Conservation (phyloP, 1,284 basidiomycete genomes). For the Ganoderma resinaceum region DNA sequence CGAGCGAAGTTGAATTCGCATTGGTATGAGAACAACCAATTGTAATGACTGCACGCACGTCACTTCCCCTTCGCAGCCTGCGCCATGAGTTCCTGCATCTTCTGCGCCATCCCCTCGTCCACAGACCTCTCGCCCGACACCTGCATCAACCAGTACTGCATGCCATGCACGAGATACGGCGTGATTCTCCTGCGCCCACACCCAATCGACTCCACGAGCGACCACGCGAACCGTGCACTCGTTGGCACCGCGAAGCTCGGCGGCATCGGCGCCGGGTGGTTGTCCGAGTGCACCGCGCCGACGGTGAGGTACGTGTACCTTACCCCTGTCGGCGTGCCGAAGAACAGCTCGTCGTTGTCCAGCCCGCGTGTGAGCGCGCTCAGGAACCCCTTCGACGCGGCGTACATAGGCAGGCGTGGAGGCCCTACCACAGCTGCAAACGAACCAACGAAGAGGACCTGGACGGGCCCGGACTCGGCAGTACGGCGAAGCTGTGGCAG, state of each 20-base stretch:
- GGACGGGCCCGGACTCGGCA: slow-evolving; percentile 33
- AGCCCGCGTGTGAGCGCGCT: slow-evolving; percentile 35
- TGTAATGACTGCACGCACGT: no score
- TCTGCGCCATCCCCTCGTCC: slow-evolving; percentile 23
- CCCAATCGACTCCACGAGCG: slow-evolving; percentile 29
- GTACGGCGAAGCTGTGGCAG: slow-evolving; percentile 36
- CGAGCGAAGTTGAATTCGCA: not conserved
- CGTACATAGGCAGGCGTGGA: slow-evolving; percentile 35
- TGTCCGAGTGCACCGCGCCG: slow-evolving; percentile 33
- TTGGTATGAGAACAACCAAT: no score
- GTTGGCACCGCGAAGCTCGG: slow-evolving; percentile 25
- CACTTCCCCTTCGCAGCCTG: slow-evolving; percentile 8
- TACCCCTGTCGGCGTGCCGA: slow-evolving; percentile 31
- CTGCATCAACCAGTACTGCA: slow-evolving; percentile 19
- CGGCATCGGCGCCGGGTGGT: slow-evolving; percentile 17
- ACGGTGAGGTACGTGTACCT: slow-evolving; percentile 34
- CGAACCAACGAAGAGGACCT: slow-evolving; percentile 38
- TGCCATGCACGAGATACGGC: slow-evolving; percentile 31
- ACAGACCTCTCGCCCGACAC: slow-evolving; percentile 20
- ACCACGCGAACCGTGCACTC: slow-evolving; percentile 29
- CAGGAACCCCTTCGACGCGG: slow-evolving; percentile 36
- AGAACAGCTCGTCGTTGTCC: slow-evolving; percentile 36
- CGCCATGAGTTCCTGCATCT: slow-evolving; percentile 22
- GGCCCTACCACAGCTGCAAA: slow-evolving; percentile 31
- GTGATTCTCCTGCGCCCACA: slow-evolving; percentile 29